These are phyloP conservation scores for Fusarium solani-melongenae DNA, from an alignment of 2,329 filamentous ascomycete genomes.

Conservation along the genomic window DNA sequence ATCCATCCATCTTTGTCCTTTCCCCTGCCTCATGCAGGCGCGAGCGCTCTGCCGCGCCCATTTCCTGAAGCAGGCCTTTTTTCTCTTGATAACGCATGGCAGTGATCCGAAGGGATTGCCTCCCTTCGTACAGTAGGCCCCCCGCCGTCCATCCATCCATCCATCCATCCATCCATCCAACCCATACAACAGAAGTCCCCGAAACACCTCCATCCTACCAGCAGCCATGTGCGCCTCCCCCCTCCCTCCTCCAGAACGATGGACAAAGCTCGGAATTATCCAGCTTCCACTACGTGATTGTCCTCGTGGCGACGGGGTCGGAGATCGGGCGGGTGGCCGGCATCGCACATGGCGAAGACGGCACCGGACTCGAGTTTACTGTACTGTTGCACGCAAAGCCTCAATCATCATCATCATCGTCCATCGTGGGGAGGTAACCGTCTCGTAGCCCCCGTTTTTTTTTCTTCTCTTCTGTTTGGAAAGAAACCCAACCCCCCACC, in stretches of 20 bases:
- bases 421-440: not conserved
- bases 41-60: not conserved
- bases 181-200: not conserved
- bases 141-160: not conserved
- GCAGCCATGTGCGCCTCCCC: not conserved
- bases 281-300: not conserved
- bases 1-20: not conserved
- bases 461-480: not conserved
- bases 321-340: not conserved
- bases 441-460: not conserved
- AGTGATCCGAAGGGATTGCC: not conserved
- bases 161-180: not conserved
- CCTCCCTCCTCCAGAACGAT: not conserved
- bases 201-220: not conserved
- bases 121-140: not conserved
- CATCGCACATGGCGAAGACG: constrained; percentile 2
- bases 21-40: not conserved
- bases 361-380: not conserved
- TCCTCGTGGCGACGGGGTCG: not conserved
- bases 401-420: not conserved
- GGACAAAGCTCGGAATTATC: not conserved
- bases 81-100: not conserved
- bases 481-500: not conserved
- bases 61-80: not conserved
- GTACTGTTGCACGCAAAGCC: not conserved